Conservation (phyloP, 164 flowering plant genomes). For the Buxus sempervirens region DNA sequence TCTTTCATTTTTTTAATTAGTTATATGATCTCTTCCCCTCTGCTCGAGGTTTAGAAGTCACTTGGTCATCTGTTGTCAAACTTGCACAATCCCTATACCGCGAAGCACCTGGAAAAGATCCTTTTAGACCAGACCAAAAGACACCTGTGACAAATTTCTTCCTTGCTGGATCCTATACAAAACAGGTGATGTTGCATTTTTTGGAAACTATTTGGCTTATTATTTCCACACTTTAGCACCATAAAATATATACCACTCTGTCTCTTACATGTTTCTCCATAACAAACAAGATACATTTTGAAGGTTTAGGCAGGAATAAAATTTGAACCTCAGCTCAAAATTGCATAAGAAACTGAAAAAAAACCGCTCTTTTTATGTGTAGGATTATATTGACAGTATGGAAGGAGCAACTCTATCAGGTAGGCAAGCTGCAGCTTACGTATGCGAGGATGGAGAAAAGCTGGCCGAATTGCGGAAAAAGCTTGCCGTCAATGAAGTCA, state of each 20-base stretch:
- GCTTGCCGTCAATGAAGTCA: conserved; percentile 32
- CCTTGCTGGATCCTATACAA: conserved; percentile 98
- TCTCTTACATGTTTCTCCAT: too few species aligned
- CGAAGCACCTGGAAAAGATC: conserved; percentile 92
- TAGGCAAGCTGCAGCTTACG: conserved; percentile 87
- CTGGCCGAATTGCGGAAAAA: conserved; percentile 46
- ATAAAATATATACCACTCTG: too few species aligned
- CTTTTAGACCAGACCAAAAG: conserved; percentile 93
- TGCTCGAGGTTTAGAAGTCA: conserved; percentile 78
- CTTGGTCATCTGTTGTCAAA: conserved; percentile 95
- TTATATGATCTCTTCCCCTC: conserved; percentile 84
- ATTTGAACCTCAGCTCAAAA: neutral
- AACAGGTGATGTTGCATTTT: conserved; percentile 54
- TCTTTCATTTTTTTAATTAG: conserved; percentile 30
- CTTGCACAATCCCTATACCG: conserved; percentile 91
- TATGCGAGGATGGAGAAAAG: conserved; percentile 81
- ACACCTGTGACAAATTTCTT: conserved; percentile 88
- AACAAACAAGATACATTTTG: too few species aligned
- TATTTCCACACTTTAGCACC: too few species aligned
- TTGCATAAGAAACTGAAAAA: conserved; percentile 2
- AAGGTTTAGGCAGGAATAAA: too few species aligned
- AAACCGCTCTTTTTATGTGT: conserved; percentile 12
- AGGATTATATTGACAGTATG: conserved; percentile 99
- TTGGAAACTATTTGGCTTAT: too few species aligned
- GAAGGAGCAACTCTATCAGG: conserved; percentile 97